Base-by-base conservation (phyloP, 106 monocot genomes). In the Dactylorhiza incarnata region DNA sequence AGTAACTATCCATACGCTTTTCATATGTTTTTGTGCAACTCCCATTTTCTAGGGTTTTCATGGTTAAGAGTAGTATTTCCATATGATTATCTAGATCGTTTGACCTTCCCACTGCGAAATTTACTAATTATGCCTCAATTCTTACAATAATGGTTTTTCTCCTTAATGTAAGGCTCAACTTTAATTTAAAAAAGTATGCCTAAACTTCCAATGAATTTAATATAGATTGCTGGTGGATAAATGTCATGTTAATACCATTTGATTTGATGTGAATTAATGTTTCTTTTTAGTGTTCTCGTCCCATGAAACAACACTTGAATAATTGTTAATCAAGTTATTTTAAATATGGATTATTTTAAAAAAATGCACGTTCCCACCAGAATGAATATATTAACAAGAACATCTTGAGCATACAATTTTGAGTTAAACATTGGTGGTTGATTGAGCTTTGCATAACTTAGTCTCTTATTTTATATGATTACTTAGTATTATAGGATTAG, bases 1-100 rank as follows among this genome's bases (percentile, higher is more conserved):
- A 91, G 99, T 99, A 87, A 17, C 75, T 45, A 1, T 74, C 67
- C 13, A 19, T 65, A 75, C 48, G 11, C 26, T 48, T 20, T 7
- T 37, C 37, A 9, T 23, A 17, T 68, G 12, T 26, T 70, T 51
- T 58, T n/a, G 66, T 50, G 25, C 79, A 13, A 11, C 17, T 10
- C 14, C 50, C 23, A n/a, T 49, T 48, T 19, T 13, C 49, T 50
- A 74, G 44, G 23, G 74, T 72, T 72, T 24, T 43, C 22, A 72
- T 2, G 0, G 46, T 48, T 48, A 48, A 68, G 4, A n/a, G 7
- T 23, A 43, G 22, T 49, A 11, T 1, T 49, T 72, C 8, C 45
- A 7, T 16, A 17, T 45, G 69, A 45, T 46, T 69, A 29, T 29
- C 29, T 29, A 29, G 0, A 29, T 29, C 29, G 29, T 29, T 29